phyloP scores from a whole-genome alignment of 2,329 filamentous ascomycete genomes.

The Colletotrichum shisoi region DNA sequence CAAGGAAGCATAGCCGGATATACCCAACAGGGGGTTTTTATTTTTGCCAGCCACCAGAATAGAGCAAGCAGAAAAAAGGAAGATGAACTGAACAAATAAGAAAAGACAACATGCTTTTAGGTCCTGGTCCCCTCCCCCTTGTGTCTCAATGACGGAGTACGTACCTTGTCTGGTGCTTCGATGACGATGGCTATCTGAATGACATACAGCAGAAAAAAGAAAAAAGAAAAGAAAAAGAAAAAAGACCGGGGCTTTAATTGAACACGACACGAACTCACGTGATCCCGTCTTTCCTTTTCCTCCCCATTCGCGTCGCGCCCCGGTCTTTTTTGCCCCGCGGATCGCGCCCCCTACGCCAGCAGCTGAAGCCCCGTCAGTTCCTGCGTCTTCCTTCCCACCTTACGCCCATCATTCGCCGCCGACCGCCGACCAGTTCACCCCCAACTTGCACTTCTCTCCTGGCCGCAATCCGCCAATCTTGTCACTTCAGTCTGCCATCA shows the following conservation, averaged over 20 bases:
- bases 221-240: neutral
- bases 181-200: constrained; percentile 27
- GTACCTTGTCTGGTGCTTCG: too few species aligned
- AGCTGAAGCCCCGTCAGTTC: neutral
- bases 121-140: too few species aligned
- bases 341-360: constrained; percentile 20
- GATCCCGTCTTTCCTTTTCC: constrained; percentile 44
- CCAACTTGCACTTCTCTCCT: neutral
- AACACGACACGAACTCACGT: constrained; percentile 43
- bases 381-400: neutral
- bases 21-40: too few species aligned
- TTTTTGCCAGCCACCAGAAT: too few species aligned
- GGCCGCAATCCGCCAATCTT: neutral
- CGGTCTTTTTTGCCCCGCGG: constrained; percentile 8
- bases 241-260: constrained; percentile 20
- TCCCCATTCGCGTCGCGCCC: constrained; percentile 48
- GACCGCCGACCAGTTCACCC: neutral
- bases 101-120: too few species aligned
- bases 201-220: too few species aligned
- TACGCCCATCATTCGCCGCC: too few species aligned
- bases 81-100: too few species aligned
- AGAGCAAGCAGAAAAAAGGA: too few species aligned
- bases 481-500: neutral
- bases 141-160: too few species aligned
- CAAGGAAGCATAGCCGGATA: too few species aligned